Evolutionary conservation across 306 rosid species (phyloP), one percentile per base, ranked within the genome.

Genomic region (Senna tora): DNA sequence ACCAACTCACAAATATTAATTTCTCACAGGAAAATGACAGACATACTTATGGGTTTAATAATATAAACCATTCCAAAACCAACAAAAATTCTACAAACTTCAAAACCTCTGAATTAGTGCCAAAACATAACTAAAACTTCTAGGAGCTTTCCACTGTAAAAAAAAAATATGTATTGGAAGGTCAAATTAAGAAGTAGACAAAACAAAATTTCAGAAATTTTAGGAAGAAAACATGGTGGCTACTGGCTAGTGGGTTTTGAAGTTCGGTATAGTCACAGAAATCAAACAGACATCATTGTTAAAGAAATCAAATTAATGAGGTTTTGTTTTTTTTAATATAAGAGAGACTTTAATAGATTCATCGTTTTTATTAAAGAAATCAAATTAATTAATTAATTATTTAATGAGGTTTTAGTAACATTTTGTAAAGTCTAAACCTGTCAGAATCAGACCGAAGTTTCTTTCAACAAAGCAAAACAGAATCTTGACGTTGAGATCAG

Each of bases 41-140:
- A 91, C 96, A 91, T 91, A 71, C 93, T 87, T 86, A 80, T 57
- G 61, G 80, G 67, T 56, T 70, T 54, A 74, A 75, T 80, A 53
- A 79, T 54, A 67, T 39, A 50, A 62, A 67, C 22, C 50, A 49
- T 75, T 71, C 76, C 71, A 65, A 76, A 81, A 54, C 72, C 4
- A 82, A 83, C 84, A 77, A 85, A 82, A 66, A 46, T 78, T 78
- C 75, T 82, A 61, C 86, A 55, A 21, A 89, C 74, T 73, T 75
- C 88, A 22, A 85, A 79, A 55, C 86, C 56, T 90, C 51, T 77
- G 67, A 90, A 79, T 76, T 78, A 79, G 91, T 82, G 85, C 73
- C 73, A 36, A 47, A 71, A 68, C 30, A 2, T 73, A n/a, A 52
- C 69, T 62, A 43, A 46, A 67, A n/a, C 55, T 39, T 39, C 70